Conservation (phyloP, 768 basidiomycete species). For the Lactifluus piperatus region DNA sequence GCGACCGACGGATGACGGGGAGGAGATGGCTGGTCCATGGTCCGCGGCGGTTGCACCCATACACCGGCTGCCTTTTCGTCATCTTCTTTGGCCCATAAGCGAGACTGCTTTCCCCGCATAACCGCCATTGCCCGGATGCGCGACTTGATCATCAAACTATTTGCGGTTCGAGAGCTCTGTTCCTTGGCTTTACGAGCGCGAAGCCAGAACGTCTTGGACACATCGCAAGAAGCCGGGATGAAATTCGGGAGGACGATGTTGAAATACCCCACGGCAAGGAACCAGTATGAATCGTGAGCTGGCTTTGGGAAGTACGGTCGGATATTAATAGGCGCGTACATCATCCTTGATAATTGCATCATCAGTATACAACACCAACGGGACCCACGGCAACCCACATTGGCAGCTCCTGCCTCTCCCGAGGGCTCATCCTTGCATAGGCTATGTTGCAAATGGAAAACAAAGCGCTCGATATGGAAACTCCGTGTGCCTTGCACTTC, state of each 20-base stretch:
- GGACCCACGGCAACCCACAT: conserved; percentile 33
- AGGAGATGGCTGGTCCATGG: conserved; percentile 9
- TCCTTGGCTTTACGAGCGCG: conserved; percentile 58
- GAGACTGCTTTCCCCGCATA: conserved; percentile 50
- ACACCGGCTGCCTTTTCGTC: conserved; percentile 48
- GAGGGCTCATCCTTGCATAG: conserved; percentile 46
- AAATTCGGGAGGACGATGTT: conserved; percentile 75
- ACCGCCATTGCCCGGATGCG: conserved; percentile 58
- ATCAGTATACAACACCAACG: background rate
- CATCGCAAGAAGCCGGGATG: conserved; percentile 36
- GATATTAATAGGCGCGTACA: conserved; percentile 82
- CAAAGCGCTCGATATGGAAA: conserved; percentile 66
- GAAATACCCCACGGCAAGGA: conserved; percentile 73
- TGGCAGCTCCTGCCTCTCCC: conserved; percentile 41
- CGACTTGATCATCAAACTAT: conserved; percentile 50
- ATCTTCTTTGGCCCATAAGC: conserved; percentile 66
- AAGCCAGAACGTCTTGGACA: conserved; percentile 55
- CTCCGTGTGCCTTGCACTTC: conserved; percentile 60
- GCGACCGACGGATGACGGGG: conserved; percentile 42
- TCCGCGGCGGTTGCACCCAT: conserved; percentile 28
- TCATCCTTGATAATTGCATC: conserved; percentile 39
- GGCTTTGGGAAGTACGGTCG: conserved; percentile 43
- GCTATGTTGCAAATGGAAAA: conserved; percentile 72
- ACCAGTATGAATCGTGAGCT: conserved; percentile 63
- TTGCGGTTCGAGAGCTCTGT: conserved; percentile 60